phyloP scores from a whole-genome alignment of 805 yeast genomes.

The Yueomyces sp. region DNA sequence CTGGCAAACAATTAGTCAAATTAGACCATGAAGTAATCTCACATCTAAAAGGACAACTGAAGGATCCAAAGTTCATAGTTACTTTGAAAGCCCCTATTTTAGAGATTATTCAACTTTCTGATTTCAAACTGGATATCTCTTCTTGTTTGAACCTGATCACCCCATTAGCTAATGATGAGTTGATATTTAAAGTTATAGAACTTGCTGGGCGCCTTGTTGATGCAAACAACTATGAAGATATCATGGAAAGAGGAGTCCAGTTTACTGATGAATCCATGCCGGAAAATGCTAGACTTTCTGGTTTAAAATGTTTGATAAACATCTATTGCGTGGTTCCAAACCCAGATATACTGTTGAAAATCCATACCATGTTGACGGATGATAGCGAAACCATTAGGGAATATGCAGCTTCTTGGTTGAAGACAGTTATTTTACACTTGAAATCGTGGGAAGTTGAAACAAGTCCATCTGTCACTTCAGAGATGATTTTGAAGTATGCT shows the following conservation, averaged over 20 bases:
- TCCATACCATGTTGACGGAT: conserved; percentile 37
- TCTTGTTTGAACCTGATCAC: conserved; percentile 15
- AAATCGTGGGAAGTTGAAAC: conserved; percentile 1
- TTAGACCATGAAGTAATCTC: neutral
- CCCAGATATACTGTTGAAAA: conserved; percentile 8
- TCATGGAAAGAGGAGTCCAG: conserved; percentile 4
- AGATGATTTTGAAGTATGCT: conserved; percentile 10
- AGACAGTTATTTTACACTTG: conserved; percentile 17
- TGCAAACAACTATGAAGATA: conserved; percentile 3
- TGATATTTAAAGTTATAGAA: conserved; percentile 37
- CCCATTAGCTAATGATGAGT: conserved; percentile 29
- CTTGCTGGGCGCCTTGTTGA: conserved; percentile 35
- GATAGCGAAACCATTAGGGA: conserved; percentile 53
- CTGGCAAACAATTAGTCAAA: neutral
- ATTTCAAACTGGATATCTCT: conserved; percentile 11
- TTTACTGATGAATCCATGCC: conserved; percentile 13
- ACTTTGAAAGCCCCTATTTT: conserved; percentile 33
- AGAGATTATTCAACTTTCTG: conserved; percentile 18
- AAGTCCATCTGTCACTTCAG: conserved; percentile 26
- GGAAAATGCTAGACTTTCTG: conserved; percentile 13
- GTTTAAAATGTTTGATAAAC: conserved; percentile 12
- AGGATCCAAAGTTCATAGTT: neutral
- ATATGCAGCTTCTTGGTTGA: conserved; percentile 31
- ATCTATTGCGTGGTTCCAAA: conserved; percentile 1
- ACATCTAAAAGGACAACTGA: neutral